Evolutionary conservation across 1,284 basidiomycete species (phyloP), one percentile per base, ranked within the genome.

Genomic region (Leccinum angustisporum): DNA sequence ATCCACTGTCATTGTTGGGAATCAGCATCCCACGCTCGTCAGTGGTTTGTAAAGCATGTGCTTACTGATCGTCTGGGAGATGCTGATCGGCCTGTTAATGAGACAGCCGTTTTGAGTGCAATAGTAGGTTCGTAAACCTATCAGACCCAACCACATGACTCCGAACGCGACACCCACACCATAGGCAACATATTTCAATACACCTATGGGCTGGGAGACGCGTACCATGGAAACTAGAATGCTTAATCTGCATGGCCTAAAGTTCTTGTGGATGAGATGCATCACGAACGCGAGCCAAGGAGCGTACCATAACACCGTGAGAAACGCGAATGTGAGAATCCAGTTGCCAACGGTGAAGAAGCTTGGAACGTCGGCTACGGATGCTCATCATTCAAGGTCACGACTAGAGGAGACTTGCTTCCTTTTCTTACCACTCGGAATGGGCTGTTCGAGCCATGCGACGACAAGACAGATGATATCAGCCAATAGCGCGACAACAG

Each of bases 171-270:
- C 13, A 5, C 61, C 63, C 13, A 61, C 53, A 21, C 52, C 30
- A 30, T 30, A 8, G 25, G 66, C 34, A 13, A 61, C 10, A 10
- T n/a, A 3, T 54, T 30, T 62, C 38, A 56, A 40, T 33, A 2
- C 31, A 6, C 43, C 56, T 16, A 46, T 31, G 5, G 59, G 63
- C 10, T 60, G 62, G n/a, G 48, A 54, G 4, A 68, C 51, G 30
- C 66, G 64, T 27, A 46, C 57, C 36, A 67, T 61, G 11, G 57
- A 69, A 16, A 59, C 18, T 11, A 66, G 40, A n/a, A 68, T 55
- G 16, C 66, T 68, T 48, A 66, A 56, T 25, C 68, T 63, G 14
- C 63, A 61, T 5, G 58, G 16, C 67, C 68, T 66, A 30, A 48
- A 3, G 30, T 21, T 7, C 40, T 21, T 18, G 16, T 1, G 27